Base-by-base conservation (phyloP, 371 early-diverging fungal species). In the Syncephalastrum sp. region DNA sequence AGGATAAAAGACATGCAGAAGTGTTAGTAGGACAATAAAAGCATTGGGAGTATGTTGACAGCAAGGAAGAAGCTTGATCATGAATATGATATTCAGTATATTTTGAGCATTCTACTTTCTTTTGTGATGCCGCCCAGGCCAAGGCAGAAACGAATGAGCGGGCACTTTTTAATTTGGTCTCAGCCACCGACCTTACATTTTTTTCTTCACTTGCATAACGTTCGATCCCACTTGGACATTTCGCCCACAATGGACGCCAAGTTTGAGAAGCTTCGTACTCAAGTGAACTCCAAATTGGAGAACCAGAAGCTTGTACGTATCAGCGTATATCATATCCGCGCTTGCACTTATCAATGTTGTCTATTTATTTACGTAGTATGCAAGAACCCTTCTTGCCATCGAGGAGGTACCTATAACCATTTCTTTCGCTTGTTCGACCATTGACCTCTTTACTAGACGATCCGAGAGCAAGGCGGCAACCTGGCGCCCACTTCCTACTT, bases 401-500 rank as follows among this genome's bases (percentile, higher is more conserved):
- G 97, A 96, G 69, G 91, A 91, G 75, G 86, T 86, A 76, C 61
- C 15, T 42, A 47, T 42, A 19, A 45, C 19, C 49, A 48, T 21
- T 12, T 2, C 17, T 14, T 14, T 3, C 15, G 5, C 17, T n/a
- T 15, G 21, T 16, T 19, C 45, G 17, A 44, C 19, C 16, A 14
- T 7, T 38, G 12, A 17, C 46, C 27, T 54, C 50, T 42, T 60
- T 12, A 43, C 16, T 75, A 85, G 77, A 91, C 93, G 23, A 84
- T 96, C 55, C 69, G 68, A 42, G 93, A 93, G 65, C 88, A 92
- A 64, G 72, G 78, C 53, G 86, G 82, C 24, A 57, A 72, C 25
- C 71, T 83, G 24, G 79, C 75, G 16, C 89, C 97, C 4, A 79
- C 91, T 21, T 89, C 94, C 21, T 96, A 96, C 71, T 96, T 94